Evolutionary conservation across 148 eudicot species (phyloP).

Genomic region (Nepenthes mirabilis): DNA sequence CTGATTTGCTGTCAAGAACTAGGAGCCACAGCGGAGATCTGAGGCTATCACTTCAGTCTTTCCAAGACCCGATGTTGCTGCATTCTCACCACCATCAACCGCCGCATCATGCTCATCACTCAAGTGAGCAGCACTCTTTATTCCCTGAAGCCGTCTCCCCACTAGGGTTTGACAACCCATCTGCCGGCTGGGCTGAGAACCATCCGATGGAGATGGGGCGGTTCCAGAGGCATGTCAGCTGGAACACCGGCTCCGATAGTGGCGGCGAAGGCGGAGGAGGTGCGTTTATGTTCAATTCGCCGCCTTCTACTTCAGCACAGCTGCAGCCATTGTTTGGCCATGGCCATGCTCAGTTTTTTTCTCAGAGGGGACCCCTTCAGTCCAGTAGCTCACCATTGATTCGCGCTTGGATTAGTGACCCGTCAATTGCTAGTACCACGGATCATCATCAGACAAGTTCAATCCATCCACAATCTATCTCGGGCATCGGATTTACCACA

Average conservation of each 20-base stretch:
- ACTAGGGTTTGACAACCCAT: constrained; percentile 34
- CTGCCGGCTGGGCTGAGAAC: constrained; percentile 45
- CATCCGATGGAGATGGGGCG: constrained; percentile 30
- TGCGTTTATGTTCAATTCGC: constrained; percentile 38
- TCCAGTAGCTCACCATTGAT: constrained; percentile 87
- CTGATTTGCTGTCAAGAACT: constrained; percentile 25
- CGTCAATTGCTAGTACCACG: constrained; percentile 12
- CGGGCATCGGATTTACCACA: constrained; percentile 44
- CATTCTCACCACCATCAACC: constrained; percentile 36
- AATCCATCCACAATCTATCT: constrained; percentile 33
- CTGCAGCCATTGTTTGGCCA: constrained; percentile 53
- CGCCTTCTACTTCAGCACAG: constrained; percentile 6
- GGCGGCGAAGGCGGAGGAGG: constrained; percentile 17
- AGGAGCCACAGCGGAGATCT: constrained; percentile 65
- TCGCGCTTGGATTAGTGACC: constrained; percentile 84
- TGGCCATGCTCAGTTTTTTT: constrained; percentile 32
- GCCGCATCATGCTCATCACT: constrained; percentile 3
- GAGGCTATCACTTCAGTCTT: constrained; percentile 80
- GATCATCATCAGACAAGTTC: constrained; percentile 33
- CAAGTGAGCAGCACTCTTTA: constrained; percentile 4
- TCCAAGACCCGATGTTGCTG: constrained; percentile 58
- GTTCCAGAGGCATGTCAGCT: constrained; percentile 47
- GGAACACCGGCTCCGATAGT: constrained; percentile 30
- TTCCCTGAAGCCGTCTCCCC: constrained; percentile 23
- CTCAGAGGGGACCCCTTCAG: constrained; percentile 99